Conservation (phyloP, 306 rosid genomes). For the Acacia confusa region DNA sequence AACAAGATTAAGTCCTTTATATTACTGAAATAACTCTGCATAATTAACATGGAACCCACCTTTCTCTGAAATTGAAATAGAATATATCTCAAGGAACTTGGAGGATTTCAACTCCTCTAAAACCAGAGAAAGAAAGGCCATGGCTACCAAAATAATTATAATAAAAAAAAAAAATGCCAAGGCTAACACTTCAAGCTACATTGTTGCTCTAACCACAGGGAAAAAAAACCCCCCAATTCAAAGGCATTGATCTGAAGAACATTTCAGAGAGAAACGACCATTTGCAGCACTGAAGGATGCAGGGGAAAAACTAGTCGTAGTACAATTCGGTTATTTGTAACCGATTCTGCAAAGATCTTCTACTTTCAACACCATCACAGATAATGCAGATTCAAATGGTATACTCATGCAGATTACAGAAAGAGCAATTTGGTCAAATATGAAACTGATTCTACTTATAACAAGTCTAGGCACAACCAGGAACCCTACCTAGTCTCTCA, state of each 20-base stretch:
- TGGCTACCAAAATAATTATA: background rate
- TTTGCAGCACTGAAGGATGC: background rate
- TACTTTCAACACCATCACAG: background rate
- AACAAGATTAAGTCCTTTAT: background rate
- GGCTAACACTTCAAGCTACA: background rate
- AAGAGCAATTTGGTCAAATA: background rate
- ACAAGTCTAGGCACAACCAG: background rate
- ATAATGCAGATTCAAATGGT: slow-evolving; percentile 8
- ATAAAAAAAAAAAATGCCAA: background rate
- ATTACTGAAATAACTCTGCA: background rate
- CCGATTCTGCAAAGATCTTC: background rate
- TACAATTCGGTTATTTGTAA: background rate
- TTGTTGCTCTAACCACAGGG: background rate
- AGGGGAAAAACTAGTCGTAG: background rate
- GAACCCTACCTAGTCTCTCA: background rate
- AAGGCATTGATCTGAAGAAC: background rate
- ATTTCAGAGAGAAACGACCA: background rate
- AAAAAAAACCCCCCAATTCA: background rate
- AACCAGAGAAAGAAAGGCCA: background rate
- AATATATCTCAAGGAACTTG: background rate
- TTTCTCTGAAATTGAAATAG: background rate
- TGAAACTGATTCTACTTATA: background rate
- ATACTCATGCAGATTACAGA: slow-evolving; percentile 17
- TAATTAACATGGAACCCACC: background rate
- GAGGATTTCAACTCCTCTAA: background rate